These are phyloP conservation scores for Gossypium herbaceum DNA, from an alignment of 345 rosid species.

Conservation along the genomic window DNA sequence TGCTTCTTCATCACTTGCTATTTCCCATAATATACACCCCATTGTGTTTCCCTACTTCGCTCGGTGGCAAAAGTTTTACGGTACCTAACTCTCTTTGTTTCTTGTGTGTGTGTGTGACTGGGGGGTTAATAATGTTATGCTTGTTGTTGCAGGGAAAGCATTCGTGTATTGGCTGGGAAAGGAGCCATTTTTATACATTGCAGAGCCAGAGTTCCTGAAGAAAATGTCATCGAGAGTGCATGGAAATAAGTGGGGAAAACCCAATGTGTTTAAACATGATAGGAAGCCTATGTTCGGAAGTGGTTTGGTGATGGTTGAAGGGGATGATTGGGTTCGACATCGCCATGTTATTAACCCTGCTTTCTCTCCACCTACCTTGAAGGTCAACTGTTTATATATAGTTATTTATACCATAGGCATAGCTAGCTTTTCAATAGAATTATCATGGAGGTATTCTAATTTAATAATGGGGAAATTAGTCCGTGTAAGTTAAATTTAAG, in stretches of 20 bases:
- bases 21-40: conserved; percentile 82
- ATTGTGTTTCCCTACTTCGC: conserved; percentile 73
- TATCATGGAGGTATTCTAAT: no score
- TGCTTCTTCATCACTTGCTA: conserved; percentile 21
- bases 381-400: conserved; percentile 21
- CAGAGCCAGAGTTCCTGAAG: conserved; percentile 85
- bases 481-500: no score
- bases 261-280: conserved; percentile 70
- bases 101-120: background rate
- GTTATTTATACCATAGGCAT: no score
- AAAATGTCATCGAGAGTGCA: conserved; percentile 61
- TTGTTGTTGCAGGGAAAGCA: conserved; percentile 57
- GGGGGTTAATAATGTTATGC: background rate
- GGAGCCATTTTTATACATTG: conserved; percentile 86
- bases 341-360: conserved; percentile 90
- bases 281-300: conserved; percentile 91
- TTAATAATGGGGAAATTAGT: no score
- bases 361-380: conserved; percentile 72
- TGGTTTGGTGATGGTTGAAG: conserved; percentile 81
- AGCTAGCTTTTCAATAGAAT: no score
- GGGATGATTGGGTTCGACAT: conserved; percentile 87
- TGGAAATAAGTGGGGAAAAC: conserved; percentile 97
- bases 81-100: conserved; percentile 19
- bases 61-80: conserved; percentile 74
- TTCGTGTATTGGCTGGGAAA: conserved; percentile 90